phyloP scores from a whole-genome alignment of 192 early-diverging fungal genomes.

The Piromyces finnis region DNA sequence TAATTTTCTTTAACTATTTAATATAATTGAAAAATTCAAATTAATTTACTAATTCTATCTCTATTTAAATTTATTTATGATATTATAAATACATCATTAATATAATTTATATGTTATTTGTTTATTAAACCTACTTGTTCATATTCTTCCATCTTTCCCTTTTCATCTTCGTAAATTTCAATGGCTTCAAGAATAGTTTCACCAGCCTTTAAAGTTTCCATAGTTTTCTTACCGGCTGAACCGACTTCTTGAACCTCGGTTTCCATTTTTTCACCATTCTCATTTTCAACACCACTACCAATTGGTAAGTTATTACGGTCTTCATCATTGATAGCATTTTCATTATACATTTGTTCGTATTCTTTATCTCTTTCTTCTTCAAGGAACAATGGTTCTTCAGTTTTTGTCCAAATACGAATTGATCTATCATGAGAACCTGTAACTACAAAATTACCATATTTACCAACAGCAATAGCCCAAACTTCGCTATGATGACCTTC shows the following conservation, averaged over 20 bases:
- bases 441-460: constrained; percentile 73
- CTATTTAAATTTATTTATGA: too few species aligned
- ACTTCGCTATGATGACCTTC: constrained; percentile 86
- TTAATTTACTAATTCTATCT: too few species aligned
- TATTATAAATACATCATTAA: too few species aligned
- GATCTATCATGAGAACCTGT: constrained; percentile 85
- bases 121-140: not conserved
- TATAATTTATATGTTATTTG: too few species aligned
- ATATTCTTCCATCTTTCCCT: constrained; percentile 10
- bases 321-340: constrained; percentile 44
- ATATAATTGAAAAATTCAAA: too few species aligned
- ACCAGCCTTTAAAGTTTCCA: constrained; percentile 90
- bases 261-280: constrained; percentile 10
- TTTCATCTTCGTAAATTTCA: constrained; percentile 73
- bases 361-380: constrained; percentile 94
- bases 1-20: not conserved
- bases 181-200: constrained; percentile 86
- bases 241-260: constrained; percentile 27
- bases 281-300: constrained; percentile 18
- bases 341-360: constrained; percentile 77
- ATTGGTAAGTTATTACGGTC: constrained; percentile 18
- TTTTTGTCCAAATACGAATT: constrained; percentile 87
- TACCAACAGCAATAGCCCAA: constrained; percentile 80
- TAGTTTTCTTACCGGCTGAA: constrained; percentile 70
- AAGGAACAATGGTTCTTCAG: constrained; percentile 85